These are phyloP conservation scores for Thermoascus crustaceus DNA, from an alignment of 2,329 filamentous ascomycete genomes.

Conservation along the genomic window DNA sequence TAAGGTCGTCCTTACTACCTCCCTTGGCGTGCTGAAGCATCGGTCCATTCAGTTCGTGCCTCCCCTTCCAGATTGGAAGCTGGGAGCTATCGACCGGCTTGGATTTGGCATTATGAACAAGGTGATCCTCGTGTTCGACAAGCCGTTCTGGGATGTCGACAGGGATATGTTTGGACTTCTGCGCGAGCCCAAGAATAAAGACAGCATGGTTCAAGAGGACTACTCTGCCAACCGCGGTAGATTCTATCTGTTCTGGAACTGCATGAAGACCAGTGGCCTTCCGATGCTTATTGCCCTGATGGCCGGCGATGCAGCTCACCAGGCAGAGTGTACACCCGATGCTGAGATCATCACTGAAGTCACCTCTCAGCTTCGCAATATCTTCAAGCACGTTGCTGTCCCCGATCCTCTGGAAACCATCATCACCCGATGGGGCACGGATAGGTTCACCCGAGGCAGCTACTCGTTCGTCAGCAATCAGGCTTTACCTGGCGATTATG, in stretches of 20 bases:
- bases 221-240: conserved; percentile 75
- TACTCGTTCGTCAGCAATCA: conserved; percentile 88
- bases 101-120: conserved; percentile 96
- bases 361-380: conserved; percentile 64
- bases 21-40: conserved; percentile 82
- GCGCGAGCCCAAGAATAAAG: conserved; percentile 59
- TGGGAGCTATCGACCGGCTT: conserved; percentile 67
- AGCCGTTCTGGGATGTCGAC: conserved; percentile 81
- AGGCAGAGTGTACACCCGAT: conserved; percentile 71
- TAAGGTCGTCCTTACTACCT: conserved; percentile 80
- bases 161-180: conserved; percentile 92
- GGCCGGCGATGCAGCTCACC: conserved; percentile 88
- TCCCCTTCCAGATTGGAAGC: conserved; percentile 79
- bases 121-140: conserved; percentile 79
- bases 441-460: conserved; percentile 84
- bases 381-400: conserved; percentile 59
- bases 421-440: conserved; percentile 84
- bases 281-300: conserved; percentile 86
- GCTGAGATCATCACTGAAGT: conserved; percentile 72
- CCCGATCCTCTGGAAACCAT: conserved; percentile 77
- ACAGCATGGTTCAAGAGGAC: conserved; percentile 69
- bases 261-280: conserved; percentile 77
- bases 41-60: conserved; percentile 77
- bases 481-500: conserved; percentile 81
- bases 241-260: conserved; percentile 98